Evolutionary conservation across 2,329 filamentous ascomycete genomes (phyloP).

Genomic region (Helotiales sp.): DNA sequence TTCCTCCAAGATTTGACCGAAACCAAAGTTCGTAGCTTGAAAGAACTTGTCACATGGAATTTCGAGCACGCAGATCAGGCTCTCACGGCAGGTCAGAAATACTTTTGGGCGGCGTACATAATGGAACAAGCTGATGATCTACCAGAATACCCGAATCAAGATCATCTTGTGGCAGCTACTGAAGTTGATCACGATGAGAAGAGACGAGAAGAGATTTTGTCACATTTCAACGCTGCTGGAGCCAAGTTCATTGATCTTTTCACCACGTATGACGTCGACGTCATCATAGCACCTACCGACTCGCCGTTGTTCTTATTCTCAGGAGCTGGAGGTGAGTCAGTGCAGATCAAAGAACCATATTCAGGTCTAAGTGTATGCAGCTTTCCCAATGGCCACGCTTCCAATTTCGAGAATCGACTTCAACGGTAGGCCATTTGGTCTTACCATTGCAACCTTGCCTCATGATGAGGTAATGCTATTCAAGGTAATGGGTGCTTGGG

Average conservation of each 20-base stretch:
- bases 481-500: neutral
- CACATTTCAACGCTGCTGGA: neutral
- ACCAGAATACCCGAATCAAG: neutral
- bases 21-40: neutral
- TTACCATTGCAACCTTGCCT: neutral
- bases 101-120: too few species aligned
- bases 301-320: neutral
- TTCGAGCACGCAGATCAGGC: neutral
- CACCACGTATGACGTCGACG: slow-evolving; percentile 1
- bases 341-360: too few species aligned
- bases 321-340: neutral
- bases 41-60: slow-evolving; percentile 3
- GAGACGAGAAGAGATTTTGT: neutral
- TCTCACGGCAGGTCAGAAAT: neutral
- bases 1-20: neutral
- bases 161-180: neutral
- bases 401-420: neutral
- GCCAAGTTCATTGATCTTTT: too few species aligned
- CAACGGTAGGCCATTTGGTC: neutral
- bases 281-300: slow-evolving; percentile 7
- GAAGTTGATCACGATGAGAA: neutral
- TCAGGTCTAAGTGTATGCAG: too few species aligned
- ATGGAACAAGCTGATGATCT: neutral
- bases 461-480: neutral
- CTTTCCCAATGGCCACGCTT: neutral